Evolutionary conservation across 2,329 filamentous ascomycete genomes (phyloP).

Genomic region (Apiospora saccharicola): DNA sequence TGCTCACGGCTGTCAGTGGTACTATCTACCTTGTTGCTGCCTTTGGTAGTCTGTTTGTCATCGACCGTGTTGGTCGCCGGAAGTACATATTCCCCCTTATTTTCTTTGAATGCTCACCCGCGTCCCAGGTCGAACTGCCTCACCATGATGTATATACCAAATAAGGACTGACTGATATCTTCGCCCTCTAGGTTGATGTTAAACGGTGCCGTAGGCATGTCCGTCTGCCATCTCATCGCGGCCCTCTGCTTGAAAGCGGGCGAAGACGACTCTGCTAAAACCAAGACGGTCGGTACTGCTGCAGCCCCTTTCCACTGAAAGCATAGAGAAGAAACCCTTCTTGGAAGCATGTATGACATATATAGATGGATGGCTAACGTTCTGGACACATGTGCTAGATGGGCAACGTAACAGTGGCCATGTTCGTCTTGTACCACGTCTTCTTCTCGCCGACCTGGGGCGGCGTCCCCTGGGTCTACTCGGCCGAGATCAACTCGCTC

Average conservation of each 20-base stretch:
- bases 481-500: conserved; percentile 51
- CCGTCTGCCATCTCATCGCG: conserved; percentile 47
- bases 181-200: conserved; percentile 45
- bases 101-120: background rate
- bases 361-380: background rate
- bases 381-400: conserved; percentile 34
- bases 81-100: conserved; percentile 39
- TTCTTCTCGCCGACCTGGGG: conserved; percentile 50
- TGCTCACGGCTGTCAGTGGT: conserved; percentile 61
- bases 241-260: conserved; percentile 44
- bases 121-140: background rate
- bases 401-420: conserved; percentile 49
- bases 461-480: conserved; percentile 51
- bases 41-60: conserved; percentile 47
- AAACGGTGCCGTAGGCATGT: conserved; percentile 46
- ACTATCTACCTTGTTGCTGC: conserved; percentile 48
- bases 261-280: conserved; percentile 40
- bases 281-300: conserved; percentile 35
- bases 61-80: conserved; percentile 49
- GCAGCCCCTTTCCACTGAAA: background rate
- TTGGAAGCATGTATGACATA: background rate
- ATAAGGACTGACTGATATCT: background rate
- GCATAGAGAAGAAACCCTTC: background rate
- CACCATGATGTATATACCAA: background rate
- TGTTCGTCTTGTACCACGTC: conserved; percentile 53